Percentiles rank a stretch among this genome's conserved stretches.
Conservation (phyloP, 2,329 filamentous ascomycete genomes). For the Daldinia eschscholtzii region DNA sequence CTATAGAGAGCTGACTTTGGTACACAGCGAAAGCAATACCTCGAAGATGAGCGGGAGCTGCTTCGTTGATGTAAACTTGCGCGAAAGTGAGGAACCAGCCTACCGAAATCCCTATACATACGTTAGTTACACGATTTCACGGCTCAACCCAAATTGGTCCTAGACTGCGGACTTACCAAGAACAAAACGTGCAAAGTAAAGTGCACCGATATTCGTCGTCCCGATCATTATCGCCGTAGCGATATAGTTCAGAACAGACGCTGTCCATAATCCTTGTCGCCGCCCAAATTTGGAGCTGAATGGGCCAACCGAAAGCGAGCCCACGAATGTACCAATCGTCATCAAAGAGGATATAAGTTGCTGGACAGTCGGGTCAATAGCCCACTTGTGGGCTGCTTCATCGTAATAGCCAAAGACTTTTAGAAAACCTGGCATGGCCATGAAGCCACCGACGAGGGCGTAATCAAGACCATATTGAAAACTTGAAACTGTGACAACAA, state of each 20-base stretch:
- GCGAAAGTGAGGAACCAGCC: slow-evolving; percentile 56
- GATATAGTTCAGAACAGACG: slow-evolving; percentile 48
- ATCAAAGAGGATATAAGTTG: slow-evolving; percentile 55
- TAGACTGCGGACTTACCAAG: slow-evolving; percentile 42
- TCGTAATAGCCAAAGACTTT: slow-evolving; percentile 54
- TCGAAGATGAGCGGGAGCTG: slow-evolving; percentile 54
- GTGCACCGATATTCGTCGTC: slow-evolving; percentile 48
- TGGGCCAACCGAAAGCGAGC: slow-evolving; percentile 51
- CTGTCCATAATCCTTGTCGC: slow-evolving; percentile 48
- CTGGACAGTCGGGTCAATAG: slow-evolving; percentile 54
- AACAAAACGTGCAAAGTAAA: slow-evolving; percentile 52
- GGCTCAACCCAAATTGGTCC: background rate
- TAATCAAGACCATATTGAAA: slow-evolving; percentile 55
- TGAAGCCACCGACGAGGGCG: slow-evolving; percentile 53
- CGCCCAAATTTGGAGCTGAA: slow-evolving; percentile 50
- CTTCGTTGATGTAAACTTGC: slow-evolving; percentile 56
- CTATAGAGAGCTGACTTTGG: slow-evolving; percentile 51
- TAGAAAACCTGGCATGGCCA: slow-evolving; percentile 55
- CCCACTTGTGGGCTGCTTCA: slow-evolving; percentile 44
- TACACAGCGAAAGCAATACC: slow-evolving; percentile 54
- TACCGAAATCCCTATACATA: slow-evolving; percentile 50
- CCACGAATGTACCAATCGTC: slow-evolving; percentile 53
- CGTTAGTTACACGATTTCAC: slow-evolving; percentile 7
- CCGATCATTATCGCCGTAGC: slow-evolving; percentile 51
- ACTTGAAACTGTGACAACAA: slow-evolving; percentile 50